phyloP scores from a whole-genome alignment of 2,329 filamentous ascomycete genomes.

The Cercospora nicotianae region DNA sequence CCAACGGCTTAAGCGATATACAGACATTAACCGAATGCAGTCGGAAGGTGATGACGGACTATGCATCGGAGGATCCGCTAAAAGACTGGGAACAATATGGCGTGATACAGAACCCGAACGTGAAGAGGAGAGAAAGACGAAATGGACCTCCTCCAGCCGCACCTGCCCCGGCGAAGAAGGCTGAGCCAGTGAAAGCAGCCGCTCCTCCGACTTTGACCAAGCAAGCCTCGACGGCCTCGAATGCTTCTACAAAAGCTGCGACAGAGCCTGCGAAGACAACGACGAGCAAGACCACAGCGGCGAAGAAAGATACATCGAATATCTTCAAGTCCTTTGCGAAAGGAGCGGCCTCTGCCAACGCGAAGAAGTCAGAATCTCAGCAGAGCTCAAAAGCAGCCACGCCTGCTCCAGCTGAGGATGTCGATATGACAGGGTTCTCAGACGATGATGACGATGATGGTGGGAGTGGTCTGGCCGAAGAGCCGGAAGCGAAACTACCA shows the following conservation, averaged over 20 bases:
- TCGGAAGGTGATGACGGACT: conserved; percentile 60
- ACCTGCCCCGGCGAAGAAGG: conserved; percentile 27
- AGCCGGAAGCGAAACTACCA: conserved; percentile 19
- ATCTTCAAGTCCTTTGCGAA: conserved; percentile 82
- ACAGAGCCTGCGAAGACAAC: conserved; percentile 42
- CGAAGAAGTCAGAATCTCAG: conserved; percentile 51
- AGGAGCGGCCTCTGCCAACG: conserved; percentile 30
- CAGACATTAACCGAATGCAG: conserved; percentile 70
- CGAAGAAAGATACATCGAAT: conserved; percentile 60
- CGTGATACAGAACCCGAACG: conserved; percentile 70
- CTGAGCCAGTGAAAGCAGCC: conserved; percentile 24
- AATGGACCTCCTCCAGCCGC: conserved; percentile 43
- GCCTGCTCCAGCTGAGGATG: conserved; percentile 37
- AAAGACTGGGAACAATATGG: conserved; percentile 65
- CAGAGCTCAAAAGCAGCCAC: conserved; percentile 41
- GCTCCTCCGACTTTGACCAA: conserved; percentile 19
- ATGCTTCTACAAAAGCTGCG: conserved; percentile 27
- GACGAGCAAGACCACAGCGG: conserved; percentile 40
- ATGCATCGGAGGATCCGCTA: conserved; percentile 59
- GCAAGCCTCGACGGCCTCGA: conserved; percentile 23
- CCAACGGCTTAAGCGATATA: conserved; percentile 65
- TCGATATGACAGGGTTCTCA: conserved; percentile 39
- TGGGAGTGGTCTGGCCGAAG: conserved; percentile 21
- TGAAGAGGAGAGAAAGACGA: conserved; percentile 54
- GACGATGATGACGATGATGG: conserved; percentile 57